Evolutionary conservation across 306 rosid species (phyloP).

Genomic region (Cucumis sativus): DNA sequence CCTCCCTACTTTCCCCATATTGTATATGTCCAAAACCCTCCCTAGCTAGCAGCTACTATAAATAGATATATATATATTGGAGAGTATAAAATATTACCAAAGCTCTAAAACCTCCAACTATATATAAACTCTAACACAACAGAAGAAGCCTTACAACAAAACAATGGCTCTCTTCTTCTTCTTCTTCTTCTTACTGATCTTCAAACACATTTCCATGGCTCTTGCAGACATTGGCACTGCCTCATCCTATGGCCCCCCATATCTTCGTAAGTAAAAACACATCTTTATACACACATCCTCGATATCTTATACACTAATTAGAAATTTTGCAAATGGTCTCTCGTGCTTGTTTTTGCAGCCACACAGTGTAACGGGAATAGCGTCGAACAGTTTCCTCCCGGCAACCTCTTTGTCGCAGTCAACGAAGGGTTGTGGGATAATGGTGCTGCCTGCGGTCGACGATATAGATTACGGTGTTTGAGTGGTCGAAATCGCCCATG

Average conservation of each 20-base stretch:
- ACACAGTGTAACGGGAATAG: constrained; percentile 28
- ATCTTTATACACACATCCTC: neutral
- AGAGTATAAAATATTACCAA: too few relatives aligned
- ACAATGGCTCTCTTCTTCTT: neutral
- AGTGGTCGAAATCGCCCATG: constrained; percentile 57
- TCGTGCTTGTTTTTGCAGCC: neutral
- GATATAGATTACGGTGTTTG: constrained; percentile 53
- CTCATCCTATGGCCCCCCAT: constrained; percentile 34
- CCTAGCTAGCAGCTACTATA: neutral
- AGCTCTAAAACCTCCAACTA: neutral
- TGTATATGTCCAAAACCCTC: neutral
- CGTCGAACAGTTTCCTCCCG: constrained; percentile 33
- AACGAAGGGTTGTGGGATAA: constrained; percentile 72
- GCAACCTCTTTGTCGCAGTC: constrained; percentile 37
- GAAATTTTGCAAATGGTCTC: too few relatives aligned
- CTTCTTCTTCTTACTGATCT: neutral
- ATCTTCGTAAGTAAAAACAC: constrained; percentile 30
- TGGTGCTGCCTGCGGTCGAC: constrained; percentile 64
- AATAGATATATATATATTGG: neutral
- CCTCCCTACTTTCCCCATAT: neutral
- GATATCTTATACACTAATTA: neutral
- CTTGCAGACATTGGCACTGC: constrained; percentile 6
- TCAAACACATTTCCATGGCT: neutral
- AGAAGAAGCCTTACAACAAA: too few relatives aligned
- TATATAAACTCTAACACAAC: neutral